phyloP scores from a whole-genome alignment of 1,139 yeast genomes.

The Kluyveromyces marxianus region DNA sequence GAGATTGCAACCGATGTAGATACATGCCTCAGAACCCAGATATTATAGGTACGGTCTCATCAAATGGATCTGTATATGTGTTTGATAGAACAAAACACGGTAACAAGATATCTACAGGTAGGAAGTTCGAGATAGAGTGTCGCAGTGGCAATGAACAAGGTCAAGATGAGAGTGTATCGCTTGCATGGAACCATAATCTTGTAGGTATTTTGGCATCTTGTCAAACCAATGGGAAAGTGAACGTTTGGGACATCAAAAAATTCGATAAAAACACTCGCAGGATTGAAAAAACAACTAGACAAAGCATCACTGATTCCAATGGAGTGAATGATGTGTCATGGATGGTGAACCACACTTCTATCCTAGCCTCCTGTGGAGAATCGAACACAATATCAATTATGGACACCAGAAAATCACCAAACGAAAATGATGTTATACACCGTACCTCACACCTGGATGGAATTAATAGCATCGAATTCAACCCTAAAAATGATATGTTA shows the following conservation, averaged over 20 bases:
- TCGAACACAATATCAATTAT: constrained; percentile 40
- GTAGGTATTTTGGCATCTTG: constrained; percentile 50
- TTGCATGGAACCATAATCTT: constrained; percentile 46
- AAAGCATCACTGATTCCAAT: constrained; percentile 16
- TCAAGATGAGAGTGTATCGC: constrained; percentile 20
- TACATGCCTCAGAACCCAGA: constrained; percentile 69
- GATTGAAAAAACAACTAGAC: constrained; percentile 12
- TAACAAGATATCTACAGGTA: constrained; percentile 12
- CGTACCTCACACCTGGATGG: constrained; percentile 38
- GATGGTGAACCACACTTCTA: constrained; percentile 50
- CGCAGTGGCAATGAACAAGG: background rate
- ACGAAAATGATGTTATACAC: constrained; percentile 13
- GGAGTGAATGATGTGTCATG: constrained; percentile 62
- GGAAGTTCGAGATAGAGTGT: constrained; percentile 9
- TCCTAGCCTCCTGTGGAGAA: constrained; percentile 55
- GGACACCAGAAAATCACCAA: constrained; percentile 39
- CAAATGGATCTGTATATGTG: constrained; percentile 62
- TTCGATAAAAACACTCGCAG: constrained; percentile 17
- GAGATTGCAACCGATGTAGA: constrained; percentile 69
- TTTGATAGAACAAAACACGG: constrained; percentile 48
- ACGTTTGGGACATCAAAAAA: constrained; percentile 44
- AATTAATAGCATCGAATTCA: constrained; percentile 60
- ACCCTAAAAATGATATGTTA: constrained; percentile 46
- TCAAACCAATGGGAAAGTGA: constrained; percentile 52
- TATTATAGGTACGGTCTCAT: constrained; percentile 68